Conservation (phyloP, 1,284 basidiomycete genomes). For the Phylloboletellus chloephorus region DNA sequence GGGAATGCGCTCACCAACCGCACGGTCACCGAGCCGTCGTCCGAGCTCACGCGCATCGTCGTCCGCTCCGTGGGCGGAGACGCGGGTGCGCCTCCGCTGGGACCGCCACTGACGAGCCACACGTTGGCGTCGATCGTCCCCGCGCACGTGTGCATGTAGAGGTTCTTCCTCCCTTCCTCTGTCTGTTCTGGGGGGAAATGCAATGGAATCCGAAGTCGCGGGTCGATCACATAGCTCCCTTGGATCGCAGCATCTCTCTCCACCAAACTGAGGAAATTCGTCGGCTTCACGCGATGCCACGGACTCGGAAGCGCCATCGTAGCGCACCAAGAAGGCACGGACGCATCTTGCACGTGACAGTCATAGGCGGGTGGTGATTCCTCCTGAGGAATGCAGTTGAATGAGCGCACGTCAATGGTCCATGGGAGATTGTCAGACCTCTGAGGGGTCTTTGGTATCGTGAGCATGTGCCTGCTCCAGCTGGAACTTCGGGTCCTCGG, state of each 20-base stretch:
- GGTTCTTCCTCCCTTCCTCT: constrained; percentile 25
- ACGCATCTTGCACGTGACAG: not conserved
- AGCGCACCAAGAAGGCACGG: not conserved
- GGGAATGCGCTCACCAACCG: constrained; percentile 8
- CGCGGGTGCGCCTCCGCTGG: not conserved
- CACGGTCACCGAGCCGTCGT: constrained; percentile 9
- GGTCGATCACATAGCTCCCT: constrained; percentile 30
- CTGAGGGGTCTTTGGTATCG: not conserved
- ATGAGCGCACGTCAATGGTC: too few species aligned
- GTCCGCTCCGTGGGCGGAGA: constrained; percentile 1
- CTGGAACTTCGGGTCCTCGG: not conserved
- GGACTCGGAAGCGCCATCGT: not conserved
- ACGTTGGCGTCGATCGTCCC: constrained; percentile 38
- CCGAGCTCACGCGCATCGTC: constrained; percentile 7
- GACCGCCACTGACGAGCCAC: constrained; percentile 28
- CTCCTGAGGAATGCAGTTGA: constrained; percentile 6
- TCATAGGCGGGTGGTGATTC: constrained; percentile 11
- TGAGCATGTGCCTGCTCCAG: not conserved
- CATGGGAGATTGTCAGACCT: not conserved
- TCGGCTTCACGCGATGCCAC: constrained; percentile 9
- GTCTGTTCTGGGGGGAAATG: constrained; percentile 22
- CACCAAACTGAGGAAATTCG: constrained; percentile 10
- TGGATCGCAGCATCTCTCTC: constrained; percentile 20
- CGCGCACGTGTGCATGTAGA: constrained; percentile 36
- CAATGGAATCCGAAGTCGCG: constrained; percentile 29